These are phyloP conservation scores for Xylaria sp. DNA, from an alignment of 2,329 filamentous ascomycete genomes.

Conservation along the genomic window DNA sequence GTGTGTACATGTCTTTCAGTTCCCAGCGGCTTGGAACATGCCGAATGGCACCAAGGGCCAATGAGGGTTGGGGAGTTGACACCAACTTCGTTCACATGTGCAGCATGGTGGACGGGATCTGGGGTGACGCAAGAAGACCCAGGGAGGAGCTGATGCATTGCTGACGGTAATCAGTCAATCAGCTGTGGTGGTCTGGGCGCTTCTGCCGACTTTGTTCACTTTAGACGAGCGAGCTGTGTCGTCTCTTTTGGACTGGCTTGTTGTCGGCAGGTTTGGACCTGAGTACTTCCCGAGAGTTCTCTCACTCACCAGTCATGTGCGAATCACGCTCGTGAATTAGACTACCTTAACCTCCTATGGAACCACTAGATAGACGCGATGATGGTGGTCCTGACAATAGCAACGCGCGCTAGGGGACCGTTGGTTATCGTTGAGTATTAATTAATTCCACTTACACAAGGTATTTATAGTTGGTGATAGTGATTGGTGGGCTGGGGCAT, in stretches of 20 bases:
- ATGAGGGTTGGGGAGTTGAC: constrained; percentile 16
- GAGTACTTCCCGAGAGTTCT: not conserved
- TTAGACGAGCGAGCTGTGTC: constrained; percentile 15
- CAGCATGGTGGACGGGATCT: constrained; percentile 15
- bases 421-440: not conserved
- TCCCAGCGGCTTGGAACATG: constrained; percentile 30
- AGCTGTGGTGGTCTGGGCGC: constrained; percentile 22
- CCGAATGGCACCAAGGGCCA: constrained; percentile 12
- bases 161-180: constrained; percentile 23
- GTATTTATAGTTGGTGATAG: constrained; percentile 1
- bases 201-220: constrained; percentile 8
- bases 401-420: not conserved
- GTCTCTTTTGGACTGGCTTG: not conserved
- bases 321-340: not conserved
- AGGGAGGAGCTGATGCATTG: constrained; percentile 29
- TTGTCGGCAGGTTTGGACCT: not conserved
- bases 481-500: constrained; percentile 10
- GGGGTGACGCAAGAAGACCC: constrained; percentile 28
- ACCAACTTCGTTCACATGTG: constrained; percentile 14
- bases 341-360: not conserved
- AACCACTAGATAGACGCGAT: not conserved
- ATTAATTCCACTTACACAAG: constrained; percentile 2
- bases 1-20: constrained; percentile 5
- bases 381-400: not conserved
- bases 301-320: not conserved